phyloP scores from a whole-genome alignment of 1,139 yeast species.

The Saccharomycopsis hybrid region DNA sequence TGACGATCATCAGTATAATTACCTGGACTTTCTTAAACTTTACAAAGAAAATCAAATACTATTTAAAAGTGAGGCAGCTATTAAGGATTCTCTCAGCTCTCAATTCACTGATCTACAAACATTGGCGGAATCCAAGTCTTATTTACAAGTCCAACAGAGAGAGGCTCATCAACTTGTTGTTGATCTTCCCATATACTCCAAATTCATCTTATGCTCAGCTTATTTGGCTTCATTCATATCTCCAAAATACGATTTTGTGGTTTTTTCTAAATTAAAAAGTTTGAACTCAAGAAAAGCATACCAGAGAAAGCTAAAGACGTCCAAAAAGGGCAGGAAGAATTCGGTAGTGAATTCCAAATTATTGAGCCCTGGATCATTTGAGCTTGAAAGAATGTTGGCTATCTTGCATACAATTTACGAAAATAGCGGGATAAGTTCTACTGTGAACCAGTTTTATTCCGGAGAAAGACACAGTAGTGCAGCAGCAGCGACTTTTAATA shows the following conservation, averaged over 20 bases:
- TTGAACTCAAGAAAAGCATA: slow-evolving; percentile 36
- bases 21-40: slow-evolving; percentile 40
- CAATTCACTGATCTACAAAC: no score
- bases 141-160: no score
- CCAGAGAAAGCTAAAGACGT: slow-evolving; percentile 31
- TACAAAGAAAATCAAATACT: slow-evolving; percentile 40
- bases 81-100: no score
- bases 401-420: slow-evolving; percentile 52
- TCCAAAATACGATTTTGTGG: slow-evolving; percentile 50
- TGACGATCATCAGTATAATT: slow-evolving; percentile 29
- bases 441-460: no score
- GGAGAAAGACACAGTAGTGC: no score
- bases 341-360: slow-evolving; percentile 42
- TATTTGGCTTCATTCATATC: slow-evolving; percentile 65
- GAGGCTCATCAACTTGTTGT: no score
- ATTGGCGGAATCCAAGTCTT: no score
- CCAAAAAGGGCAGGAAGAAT: slow-evolving; percentile 24
- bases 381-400: slow-evolving; percentile 62
- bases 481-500: no score
- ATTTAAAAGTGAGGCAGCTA: slow-evolving; percentile 28
- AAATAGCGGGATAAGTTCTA: no score
- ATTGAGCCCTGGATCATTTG: slow-evolving; percentile 57
- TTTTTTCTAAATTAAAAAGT: slow-evolving; percentile 54
- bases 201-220: slow-evolving; percentile 58
- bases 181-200: slow-evolving; percentile 52